These are phyloP conservation scores for Coniochaeta hoffmannii DNA, from an alignment of 2,329 filamentous ascomycete species.

Conservation along the genomic window DNA sequence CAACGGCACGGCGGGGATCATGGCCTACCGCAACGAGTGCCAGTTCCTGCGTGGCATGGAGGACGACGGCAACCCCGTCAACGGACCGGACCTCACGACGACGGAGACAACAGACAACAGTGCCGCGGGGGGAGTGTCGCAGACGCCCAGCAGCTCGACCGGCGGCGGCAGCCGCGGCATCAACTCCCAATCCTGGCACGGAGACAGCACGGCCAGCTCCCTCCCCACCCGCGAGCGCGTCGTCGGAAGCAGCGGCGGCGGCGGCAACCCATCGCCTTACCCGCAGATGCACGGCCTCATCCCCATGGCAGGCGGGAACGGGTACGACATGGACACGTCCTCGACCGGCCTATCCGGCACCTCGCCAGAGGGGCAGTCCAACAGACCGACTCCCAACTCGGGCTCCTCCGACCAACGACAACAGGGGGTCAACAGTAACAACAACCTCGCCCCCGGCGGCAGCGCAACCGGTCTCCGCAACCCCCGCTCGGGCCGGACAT, in stretches of 20 bases:
- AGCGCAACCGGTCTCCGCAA: conserved; percentile 10
- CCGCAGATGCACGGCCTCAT: conserved; percentile 8
- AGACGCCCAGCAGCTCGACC: conserved; percentile 16
- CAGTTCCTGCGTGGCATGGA: conserved; percentile 31
- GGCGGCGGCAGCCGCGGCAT: conserved; percentile 17
- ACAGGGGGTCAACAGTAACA: conserved; percentile 14
- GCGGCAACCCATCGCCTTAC: too few species aligned
- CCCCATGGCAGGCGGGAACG: background rate
- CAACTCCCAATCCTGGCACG: conserved; percentile 12
- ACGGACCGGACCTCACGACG: conserved; percentile 30
- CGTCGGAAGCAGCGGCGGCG: conserved; percentile 6
- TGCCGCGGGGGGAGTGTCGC: conserved; percentile 20
- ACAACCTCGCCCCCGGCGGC: conserved; percentile 1
- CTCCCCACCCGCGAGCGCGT: conserved; percentile 12
- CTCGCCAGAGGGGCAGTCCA: conserved; percentile 41
- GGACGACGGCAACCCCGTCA: conserved; percentile 32
- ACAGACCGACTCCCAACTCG: conserved; percentile 53
- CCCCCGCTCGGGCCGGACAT: conserved; percentile 29
- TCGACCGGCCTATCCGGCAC: conserved; percentile 35
- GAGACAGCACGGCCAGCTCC: conserved; percentile 7
- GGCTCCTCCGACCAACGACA: conserved; percentile 34
- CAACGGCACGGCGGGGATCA: conserved; percentile 23
- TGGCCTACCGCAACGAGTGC: conserved; percentile 37
- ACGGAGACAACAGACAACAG: conserved; percentile 26
- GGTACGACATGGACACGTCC: conserved; percentile 7